A percentile compares a stretch with the other conserved stretches of the same genome.
These are phyloP conservation scores for Arabis alpina DNA, from an alignment of 345 rosid genomes.

Conservation along the genomic window DNA sequence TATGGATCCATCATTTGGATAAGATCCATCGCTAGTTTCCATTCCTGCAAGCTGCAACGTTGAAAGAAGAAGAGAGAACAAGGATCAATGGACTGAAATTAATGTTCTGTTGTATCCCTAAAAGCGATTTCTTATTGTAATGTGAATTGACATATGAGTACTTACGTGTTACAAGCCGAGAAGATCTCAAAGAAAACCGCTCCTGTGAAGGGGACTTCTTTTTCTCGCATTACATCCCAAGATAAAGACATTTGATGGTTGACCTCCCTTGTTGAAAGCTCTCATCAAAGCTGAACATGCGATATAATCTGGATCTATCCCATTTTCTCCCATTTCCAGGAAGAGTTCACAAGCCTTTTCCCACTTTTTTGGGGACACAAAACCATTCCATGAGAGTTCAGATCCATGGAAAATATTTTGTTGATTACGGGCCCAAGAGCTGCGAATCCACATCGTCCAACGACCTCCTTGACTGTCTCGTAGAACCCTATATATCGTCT, in stretches of 20 bases:
- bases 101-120: no score
- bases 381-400: conserved; percentile 35
- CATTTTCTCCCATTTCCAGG: conserved; percentile 72
- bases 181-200: conserved; percentile 74
- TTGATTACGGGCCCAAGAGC: no score
- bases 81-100: no score
- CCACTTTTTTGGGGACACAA: conserved; percentile 62
- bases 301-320: conserved; percentile 67
- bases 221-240: conserved; percentile 69
- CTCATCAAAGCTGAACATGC: conserved; percentile 87
- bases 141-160: conserved; percentile 4
- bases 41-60: conserved; percentile 71
- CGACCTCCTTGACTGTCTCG: no score
- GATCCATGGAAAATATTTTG: conserved; percentile 19
- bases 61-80: no score
- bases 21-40: conserved; percentile 63
- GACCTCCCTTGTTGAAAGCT: conserved; percentile 80
- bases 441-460: no score
- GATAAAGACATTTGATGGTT: conserved; percentile 69
- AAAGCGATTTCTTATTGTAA: no score
- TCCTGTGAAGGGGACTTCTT: conserved; percentile 61
- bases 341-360: conserved; percentile 65
- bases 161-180: conserved; percentile 90
- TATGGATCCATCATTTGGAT: conserved; percentile 75
- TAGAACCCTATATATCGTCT: no score